Conservation (phyloP, 768 basidiomycete genomes). For the Tylopilus felleus region DNA sequence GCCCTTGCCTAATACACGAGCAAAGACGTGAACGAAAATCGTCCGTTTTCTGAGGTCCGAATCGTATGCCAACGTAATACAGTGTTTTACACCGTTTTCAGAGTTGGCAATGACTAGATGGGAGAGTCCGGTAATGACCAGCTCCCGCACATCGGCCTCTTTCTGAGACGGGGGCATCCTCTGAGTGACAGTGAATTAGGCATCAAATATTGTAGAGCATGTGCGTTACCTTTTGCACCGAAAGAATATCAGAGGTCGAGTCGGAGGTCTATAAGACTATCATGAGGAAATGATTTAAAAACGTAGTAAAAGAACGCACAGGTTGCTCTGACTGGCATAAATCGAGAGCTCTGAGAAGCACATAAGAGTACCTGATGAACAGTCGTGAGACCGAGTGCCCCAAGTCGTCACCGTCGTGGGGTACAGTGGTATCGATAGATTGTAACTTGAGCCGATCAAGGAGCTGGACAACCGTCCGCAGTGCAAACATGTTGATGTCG, state of each 20-base stretch:
- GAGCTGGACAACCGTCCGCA: constrained; percentile 72
- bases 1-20: constrained; percentile 75
- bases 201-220: not conserved
- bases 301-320: constrained; percentile 31
- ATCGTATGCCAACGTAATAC: constrained; percentile 75
- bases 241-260: constrained; percentile 46
- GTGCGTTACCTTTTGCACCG: constrained; percentile 42
- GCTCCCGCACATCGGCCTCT: constrained; percentile 64
- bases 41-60: constrained; percentile 62
- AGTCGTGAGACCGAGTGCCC: constrained; percentile 70
- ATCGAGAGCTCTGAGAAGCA: constrained; percentile 61
- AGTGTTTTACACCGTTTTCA: constrained; percentile 87
- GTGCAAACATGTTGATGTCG: constrained; percentile 71
- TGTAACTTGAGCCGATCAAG: constrained; percentile 72
- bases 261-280: constrained; percentile 41
- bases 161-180: constrained; percentile 45
- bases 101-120: constrained; percentile 82
- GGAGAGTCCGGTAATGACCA: constrained; percentile 76
- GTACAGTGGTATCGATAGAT: constrained; percentile 46
- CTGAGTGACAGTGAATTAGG: constrained; percentile 26
- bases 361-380: constrained; percentile 73
- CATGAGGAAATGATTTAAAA: constrained; percentile 1
- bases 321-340: constrained; percentile 44
- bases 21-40: constrained; percentile 84
- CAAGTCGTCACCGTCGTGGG: constrained; percentile 58